Base-by-base conservation (phyloP, 2,329 filamentous ascomycete species). In the Cordyceps cicadae region DNA sequence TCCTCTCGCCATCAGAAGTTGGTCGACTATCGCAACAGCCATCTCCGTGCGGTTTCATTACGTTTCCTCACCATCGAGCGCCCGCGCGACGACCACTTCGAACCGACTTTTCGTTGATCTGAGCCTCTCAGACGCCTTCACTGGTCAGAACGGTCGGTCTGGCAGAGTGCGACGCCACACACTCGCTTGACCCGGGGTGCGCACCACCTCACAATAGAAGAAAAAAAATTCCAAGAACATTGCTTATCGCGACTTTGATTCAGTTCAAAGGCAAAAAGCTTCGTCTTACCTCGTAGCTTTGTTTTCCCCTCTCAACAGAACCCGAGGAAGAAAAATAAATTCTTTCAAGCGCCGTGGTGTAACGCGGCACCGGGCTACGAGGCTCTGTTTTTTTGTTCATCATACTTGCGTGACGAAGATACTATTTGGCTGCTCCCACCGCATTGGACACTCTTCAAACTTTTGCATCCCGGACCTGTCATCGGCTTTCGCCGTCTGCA, bases 81-180 rank as follows among this genome's bases (percentile, higher is more conserved):
- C 57, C 46, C 52, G 29, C 56, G 66, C 64, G 65, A 63, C 66
- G 62, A 68, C 67, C 67, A 67, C 68, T 72, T 71, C 67, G 63
- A 68, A 69, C 72, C 71, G 71, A 74, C 70, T 70, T 63, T 70
- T 74, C 70, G 64, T 64, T 71, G 71, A 67, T 74, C 70, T 74
- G 71, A 66, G 66, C 64, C 65, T 66, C 70, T 72, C 78, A 78
- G 83, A 86, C 79, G 77, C 84, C 83, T 86, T 86, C 68, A 83
- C 78, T 86, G 83, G 83, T 78, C 69, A 71, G 73, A 76, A 73
- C 72, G 68, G 72, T 72, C 70, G 71, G 70, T 67, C 62, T 58
- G 69, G 70, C 69, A 70, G 66, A 68, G 65, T 63, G 56, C 48
- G 59, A 50, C 64, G 54, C 57, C 41, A 57, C 51, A 64, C 60